Evolutionary conservation across 1,139 yeast species (phyloP), one percentile per base, ranked within the genome.

Genomic region (Candida gigantensis): DNA sequence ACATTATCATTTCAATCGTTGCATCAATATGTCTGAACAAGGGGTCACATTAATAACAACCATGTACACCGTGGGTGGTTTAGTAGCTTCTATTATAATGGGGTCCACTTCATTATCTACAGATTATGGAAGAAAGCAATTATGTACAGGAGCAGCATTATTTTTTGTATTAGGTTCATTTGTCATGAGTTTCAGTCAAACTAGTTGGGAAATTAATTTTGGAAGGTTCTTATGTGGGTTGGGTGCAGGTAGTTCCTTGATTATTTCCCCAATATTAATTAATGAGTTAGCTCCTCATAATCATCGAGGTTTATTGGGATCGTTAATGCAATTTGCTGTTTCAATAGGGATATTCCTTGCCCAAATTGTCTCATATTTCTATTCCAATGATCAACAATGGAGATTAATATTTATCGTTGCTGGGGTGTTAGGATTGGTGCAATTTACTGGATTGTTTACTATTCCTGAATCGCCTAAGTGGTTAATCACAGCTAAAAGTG

Each of bases 381-480:
- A 60, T 56, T 53, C 67, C 8, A 60, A 64, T 40, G 60, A 60
- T 37, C 55, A 57, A 37, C 61, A 64, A 42, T 67, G 73, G 72
- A 51, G 72, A 27, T 37, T 37, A 14, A 51, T 67, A 3, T 66
- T 65, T 41, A 41, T 53, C 8, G 42, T 57, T 31, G 65, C 65
- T 1, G 51, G 53, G 24, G 21, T 39, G 0, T 41, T 65, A 15
- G 69, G 58, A 0, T 35, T 55, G 2, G 25, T 52, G 15, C 71
- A 66, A 39, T 62, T 60, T 39, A n/a, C 52, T 2, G 52, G 60
- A 21, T 47, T 67, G 17, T 57, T 62, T 44, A 55, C 68, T 2
- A 57, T 62, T 2, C 56, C 55, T 1, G 74, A 68, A 42, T 62
- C 69, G 20, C 73, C 73, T 3, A 67, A 66, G 47, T 68, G 74